Evolutionary conservation across 75 land plant genomes (phyloP), one percentile per base, ranked within the genome.

Genomic region (Chamaecyparis obtusa): DNA sequence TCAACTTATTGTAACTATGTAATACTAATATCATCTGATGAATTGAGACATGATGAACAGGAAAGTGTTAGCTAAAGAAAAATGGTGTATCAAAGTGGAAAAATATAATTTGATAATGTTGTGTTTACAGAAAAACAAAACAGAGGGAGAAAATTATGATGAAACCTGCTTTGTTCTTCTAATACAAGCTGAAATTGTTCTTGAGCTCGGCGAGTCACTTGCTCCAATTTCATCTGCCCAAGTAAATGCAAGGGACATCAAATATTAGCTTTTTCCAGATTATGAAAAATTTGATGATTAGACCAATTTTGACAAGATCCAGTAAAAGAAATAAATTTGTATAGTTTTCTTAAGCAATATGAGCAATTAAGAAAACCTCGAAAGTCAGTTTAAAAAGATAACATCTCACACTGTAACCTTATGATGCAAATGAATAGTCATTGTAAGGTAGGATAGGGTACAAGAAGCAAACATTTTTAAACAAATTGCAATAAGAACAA

Each of bases 121-220:
- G 2, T 69, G n/a, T 36, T 57, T 21, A 14, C 43, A 56, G 8
- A 41, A 9, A 51, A n/a, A 13, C 3, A 21, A 0, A 27, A 46
- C 30, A 81, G 51, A 41, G 85, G 7, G 54, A 86, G 9, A 77
- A 71, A 43, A 37, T 33, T 24, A 57, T 49, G 17, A 17, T 49
- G 41, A 36, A 21, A 94, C 99, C 99, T 96, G 94, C 96, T 93
- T 83, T 94, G 95, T 83, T 98, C 95, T 89, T 96, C 96, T 85
- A 98, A 90, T 3, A 91, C 98, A 86, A 91, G 88, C 71, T 95
- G 95, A 87, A 98, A 85, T 79, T 95, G 99, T 85, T 98, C 99
- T 86, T 98, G 99, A 51, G 99, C 99, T 86, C 92, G 92, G 21
- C 96, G 94, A 83, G 97, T 97, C 46, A 98, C 99, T 87, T 95